Percentiles rank a stretch among this genome's conserved stretches.
Conservation (phyloP, 306 rosid species). For the Arachis stenosperma region DNA sequence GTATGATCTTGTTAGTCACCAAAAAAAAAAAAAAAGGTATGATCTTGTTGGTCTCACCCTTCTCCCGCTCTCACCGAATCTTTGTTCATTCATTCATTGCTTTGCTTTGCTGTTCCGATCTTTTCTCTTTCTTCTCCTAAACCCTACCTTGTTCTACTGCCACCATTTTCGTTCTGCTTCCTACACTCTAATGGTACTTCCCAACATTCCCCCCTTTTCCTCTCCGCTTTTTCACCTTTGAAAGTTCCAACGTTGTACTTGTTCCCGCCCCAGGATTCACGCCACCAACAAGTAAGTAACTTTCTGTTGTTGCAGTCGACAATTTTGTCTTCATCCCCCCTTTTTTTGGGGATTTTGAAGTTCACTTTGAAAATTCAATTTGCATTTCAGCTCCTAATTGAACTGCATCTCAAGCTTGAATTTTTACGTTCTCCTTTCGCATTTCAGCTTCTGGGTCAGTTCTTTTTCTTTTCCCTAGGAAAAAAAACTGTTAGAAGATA, state of each 20-base stretch:
- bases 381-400: conserved; percentile 12
- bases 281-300: neutral
- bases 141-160: conserved; percentile 31
- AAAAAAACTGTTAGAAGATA: neutral
- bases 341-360: neutral
- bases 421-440: conserved; percentile 2
- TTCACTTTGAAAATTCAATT: neutral
- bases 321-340: neutral
- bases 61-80: conserved; percentile 46
- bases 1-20: neutral
- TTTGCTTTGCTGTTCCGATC: neutral
- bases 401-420: conserved; percentile 3
- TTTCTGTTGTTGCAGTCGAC: neutral
- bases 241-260: neutral
- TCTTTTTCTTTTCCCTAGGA: neutral
- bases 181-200: neutral
- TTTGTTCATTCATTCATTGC: neutral
- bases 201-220: conserved; percentile 11
- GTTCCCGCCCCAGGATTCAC: neutral
- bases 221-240: conserved; percentile 2
- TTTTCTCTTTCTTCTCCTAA: conserved; percentile 3
- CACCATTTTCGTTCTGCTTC: neutral
- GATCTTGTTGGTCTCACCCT: neutral
- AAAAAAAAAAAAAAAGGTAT: neutral
- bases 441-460: conserved; percentile 17